These are phyloP conservation scores for Ogataea henricii DNA, from an alignment of 805 yeast genomes.

Conservation along the genomic window DNA sequence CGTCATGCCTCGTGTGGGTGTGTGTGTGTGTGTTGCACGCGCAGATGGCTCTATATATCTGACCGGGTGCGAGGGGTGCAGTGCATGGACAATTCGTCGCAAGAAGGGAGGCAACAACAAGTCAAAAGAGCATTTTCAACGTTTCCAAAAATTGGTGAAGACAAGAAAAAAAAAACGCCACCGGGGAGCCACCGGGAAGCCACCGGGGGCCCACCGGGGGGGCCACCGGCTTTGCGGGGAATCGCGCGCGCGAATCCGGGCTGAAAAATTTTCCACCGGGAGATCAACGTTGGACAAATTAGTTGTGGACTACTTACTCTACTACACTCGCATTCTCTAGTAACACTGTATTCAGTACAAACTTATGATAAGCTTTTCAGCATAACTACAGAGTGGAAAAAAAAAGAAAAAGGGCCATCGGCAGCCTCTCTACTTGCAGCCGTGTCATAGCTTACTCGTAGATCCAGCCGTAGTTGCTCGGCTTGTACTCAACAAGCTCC, in stretches of 20 bases:
- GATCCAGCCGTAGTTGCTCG: conserved; percentile 83
- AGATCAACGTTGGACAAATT: neutral
- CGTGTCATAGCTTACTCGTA: conserved; percentile 66
- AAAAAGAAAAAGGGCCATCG: neutral
- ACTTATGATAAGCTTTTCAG: neutral
- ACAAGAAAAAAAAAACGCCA: neutral
- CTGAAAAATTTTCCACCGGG: conserved; percentile 4
- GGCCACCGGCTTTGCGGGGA: neutral
- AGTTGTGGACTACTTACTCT: no score
- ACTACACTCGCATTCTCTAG: neutral
- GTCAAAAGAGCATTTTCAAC: neutral
- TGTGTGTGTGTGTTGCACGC: neutral
- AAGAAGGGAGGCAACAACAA: neutral
- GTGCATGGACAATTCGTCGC: neutral
- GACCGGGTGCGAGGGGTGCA: neutral
- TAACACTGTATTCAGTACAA: neutral
- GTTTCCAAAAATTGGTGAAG: neutral
- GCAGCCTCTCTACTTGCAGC: neutral
- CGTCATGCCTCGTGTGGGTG: conserved; percentile 17
- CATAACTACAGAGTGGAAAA: neutral
- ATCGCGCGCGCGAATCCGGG: neutral
- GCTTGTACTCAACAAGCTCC: conserved; percentile 91
- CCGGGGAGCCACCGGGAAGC: neutral
- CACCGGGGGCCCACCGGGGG: neutral
- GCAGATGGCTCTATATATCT: conserved; percentile 1